Base-by-base conservation (phyloP, 1,284 basidiomycete species). In the Fomitopsis betulina region DNA sequence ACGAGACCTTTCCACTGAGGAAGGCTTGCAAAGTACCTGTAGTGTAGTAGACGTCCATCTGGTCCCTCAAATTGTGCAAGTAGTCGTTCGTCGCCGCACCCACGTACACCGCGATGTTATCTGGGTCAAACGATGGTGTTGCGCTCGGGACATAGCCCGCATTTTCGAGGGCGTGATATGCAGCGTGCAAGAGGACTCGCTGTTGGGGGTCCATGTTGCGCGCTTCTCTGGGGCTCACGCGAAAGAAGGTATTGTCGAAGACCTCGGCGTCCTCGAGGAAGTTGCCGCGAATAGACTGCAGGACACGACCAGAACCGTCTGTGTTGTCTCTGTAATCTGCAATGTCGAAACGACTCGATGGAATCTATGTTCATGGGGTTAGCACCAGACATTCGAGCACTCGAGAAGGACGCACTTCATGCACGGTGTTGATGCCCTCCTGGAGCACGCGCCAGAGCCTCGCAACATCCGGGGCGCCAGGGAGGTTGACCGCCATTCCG, bases 171-270 rank as follows among this genome's bases (percentile, higher is more conserved):
- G 88, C 88, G 58, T 86, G 78, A 55, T 88, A 81, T 1, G 85
- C 84, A 1, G 80, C 76, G 33, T 85, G 86, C 25, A 90, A 76
- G 3, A 90, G 72, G 19, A 90, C 62, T 3, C 87, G 79, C 63
- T 89, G 87, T 63, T 90, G 88, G 5, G 88, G 88, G 65, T 90
- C 87, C 85, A 90, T 89, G 67, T 76, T 81, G 57, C 74, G 80
- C 7, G 87, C 87, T 69, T 90, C 88, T 5, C 87, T 78, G 1
- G 87, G 88, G 52, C 83, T 87, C 38, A 89, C 80, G 59, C 81
- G 80, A 76, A 91, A 90, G 68, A 89, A 88, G 62, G 74, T 74
- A 67, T 87, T 77, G 67, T 91, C 88, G 65, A 91, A 91, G 49
- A 76, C 75, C 60, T 81, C 82, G 21, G 77, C 73, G 47, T 77